Conservation (phyloP, 768 basidiomycete genomes). For the Boletus subcaerulescens region DNA sequence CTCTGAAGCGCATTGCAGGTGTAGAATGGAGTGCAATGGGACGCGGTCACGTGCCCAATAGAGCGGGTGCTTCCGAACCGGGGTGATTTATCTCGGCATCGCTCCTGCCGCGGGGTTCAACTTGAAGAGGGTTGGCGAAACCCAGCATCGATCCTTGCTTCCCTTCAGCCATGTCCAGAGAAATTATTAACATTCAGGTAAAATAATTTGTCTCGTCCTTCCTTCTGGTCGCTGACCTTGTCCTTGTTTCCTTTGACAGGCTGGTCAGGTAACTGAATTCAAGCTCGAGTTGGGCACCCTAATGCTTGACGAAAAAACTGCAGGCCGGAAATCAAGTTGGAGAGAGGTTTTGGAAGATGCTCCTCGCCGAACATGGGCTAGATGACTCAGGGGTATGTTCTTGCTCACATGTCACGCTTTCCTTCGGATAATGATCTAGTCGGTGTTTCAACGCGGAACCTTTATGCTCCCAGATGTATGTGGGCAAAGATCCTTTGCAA, state of each 20-base stretch:
- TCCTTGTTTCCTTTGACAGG: conserved; percentile 37
- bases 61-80: conserved; percentile 15
- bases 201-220: conserved; percentile 7
- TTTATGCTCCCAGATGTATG: conserved; percentile 49
- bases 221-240: conserved; percentile 4
- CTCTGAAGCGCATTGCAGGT: conserved; percentile 57
- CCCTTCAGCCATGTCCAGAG: conserved; percentile 55
- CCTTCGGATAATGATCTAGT: conserved; percentile 15
- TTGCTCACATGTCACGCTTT: conserved; percentile 4
- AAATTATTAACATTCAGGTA: conserved; percentile 83
- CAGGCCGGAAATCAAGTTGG: conserved; percentile 79
- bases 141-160: conserved; percentile 15
- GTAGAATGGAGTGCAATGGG: neutral
- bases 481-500: conserved; percentile 71
- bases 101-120: conserved; percentile 10
- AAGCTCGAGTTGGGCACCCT: conserved; percentile 3
- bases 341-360: conserved; percentile 85
- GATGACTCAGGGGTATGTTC: conserved; percentile 59
- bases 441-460: conserved; percentile 8
- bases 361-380: conserved; percentile 84
- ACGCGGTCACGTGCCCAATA: conserved; percentile 25
- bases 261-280: conserved; percentile 55
- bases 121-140: neutral
- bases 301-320: conserved; percentile 19
- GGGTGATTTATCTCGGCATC: conserved; percentile 7